Percentiles rank a stretch among this genome's conserved stretches.
Conservation (phyloP, 1,139 yeast genomes). For the Yamadazyma buinensis region DNA sequence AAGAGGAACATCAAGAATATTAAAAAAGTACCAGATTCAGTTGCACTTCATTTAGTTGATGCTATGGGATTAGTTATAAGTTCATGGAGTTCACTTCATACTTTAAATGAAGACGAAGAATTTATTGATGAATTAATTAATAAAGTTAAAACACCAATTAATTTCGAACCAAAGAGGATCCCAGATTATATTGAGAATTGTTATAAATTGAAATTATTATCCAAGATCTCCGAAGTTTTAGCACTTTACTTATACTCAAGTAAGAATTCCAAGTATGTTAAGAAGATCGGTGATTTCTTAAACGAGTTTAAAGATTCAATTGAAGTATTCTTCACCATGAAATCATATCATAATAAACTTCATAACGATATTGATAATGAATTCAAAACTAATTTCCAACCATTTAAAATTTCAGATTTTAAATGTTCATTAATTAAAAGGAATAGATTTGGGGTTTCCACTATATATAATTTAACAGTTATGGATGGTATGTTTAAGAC, state of each 20-base stretch:
- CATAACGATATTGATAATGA: conserved; percentile 25
- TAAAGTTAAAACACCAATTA: conserved; percentile 23
- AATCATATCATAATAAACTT: conserved; percentile 34
- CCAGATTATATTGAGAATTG: conserved; percentile 39
- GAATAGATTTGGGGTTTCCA: conserved; percentile 48
- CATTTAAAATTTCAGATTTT: conserved; percentile 50
- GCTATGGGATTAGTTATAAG: conserved; percentile 64
- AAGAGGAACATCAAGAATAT: conserved; percentile 55
- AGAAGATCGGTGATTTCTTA: conserved; percentile 43
- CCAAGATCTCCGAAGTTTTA: conserved; percentile 70
- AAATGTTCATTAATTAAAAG: conserved; percentile 45
- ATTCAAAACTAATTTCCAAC: conserved; percentile 50
- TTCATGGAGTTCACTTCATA: conserved; percentile 63
- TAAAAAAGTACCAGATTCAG: conserved; percentile 54
- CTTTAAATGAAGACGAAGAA: conserved; percentile 42
- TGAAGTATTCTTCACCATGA: conserved; percentile 27
- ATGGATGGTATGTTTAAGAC: conserved; percentile 55
- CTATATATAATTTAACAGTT: conserved; percentile 58
- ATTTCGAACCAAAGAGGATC: conserved; percentile 16
- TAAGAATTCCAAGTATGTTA: conserved; percentile 34
- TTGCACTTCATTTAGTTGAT: conserved; percentile 56
- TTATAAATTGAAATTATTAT: conserved; percentile 53
- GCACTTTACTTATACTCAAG: conserved; percentile 70
- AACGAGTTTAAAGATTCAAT: conserved; percentile 31
- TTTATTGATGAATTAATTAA: conserved; percentile 51